These are phyloP conservation scores for Globisporangium nagaii DNA, from an alignment of 352 stramenopile species.

Conservation along the genomic window DNA sequence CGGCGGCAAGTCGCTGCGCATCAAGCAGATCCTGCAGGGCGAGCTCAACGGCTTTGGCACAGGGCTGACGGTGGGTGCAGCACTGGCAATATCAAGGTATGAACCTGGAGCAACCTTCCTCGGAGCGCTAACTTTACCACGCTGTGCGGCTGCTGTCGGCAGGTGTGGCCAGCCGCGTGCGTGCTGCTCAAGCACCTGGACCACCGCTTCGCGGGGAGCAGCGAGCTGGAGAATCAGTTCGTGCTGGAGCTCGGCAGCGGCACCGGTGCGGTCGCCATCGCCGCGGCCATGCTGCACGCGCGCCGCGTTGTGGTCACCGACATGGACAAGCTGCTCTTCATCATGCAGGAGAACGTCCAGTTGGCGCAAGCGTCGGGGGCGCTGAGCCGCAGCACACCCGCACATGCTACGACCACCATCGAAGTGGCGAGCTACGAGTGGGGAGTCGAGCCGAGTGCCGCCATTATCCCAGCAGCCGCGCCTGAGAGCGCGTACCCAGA, in stretches of 20 bases:
- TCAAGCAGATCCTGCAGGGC: slow-evolving; percentile 74
- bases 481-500: slow-evolving; percentile 28
- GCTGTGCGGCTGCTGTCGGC: too few species aligned
- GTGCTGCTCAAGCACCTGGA: slow-evolving; percentile 79
- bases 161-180: slow-evolving; percentile 77
- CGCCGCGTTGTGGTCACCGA: slow-evolving; percentile 88
- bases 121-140: background rate
- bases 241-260: slow-evolving; percentile 90
- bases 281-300: slow-evolving; percentile 80
- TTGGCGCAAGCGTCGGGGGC: slow-evolving; percentile 22
- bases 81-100: background rate
- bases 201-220: slow-evolving; percentile 24
- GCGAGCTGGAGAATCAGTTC: slow-evolving; percentile 25
- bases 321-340: slow-evolving; percentile 81
- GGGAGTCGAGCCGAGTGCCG: slow-evolving; percentile 43
- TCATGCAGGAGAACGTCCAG: slow-evolving; percentile 88
- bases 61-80: slow-evolving; percentile 41
- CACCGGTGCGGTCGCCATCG: slow-evolving; percentile 89
- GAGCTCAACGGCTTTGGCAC: slow-evolving; percentile 80
- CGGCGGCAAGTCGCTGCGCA: slow-evolving; percentile 29
- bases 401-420: slow-evolving; percentile 30
- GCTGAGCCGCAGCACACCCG: too few species aligned
- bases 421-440: slow-evolving; percentile 88
- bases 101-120: background rate
- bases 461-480: slow-evolving; percentile 18